A percentile compares a stretch with the other conserved stretches of the same genome.
Conservation (phyloP, 2,329 filamentous ascomycete genomes). For the Alternaria infectoria region DNA sequence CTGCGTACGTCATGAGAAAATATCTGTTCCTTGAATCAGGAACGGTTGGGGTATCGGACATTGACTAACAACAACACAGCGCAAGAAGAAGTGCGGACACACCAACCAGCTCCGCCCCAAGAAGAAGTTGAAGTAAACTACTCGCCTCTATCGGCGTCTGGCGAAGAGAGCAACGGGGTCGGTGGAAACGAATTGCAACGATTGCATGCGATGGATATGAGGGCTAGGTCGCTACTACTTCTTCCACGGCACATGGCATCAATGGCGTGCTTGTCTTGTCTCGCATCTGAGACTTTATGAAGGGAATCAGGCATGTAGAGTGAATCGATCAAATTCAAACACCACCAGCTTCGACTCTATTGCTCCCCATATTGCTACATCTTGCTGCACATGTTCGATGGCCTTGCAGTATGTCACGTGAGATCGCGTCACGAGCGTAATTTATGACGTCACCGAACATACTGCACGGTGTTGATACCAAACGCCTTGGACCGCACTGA, state of each 20-base stretch:
- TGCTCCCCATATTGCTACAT: not conserved
- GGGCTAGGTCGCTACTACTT: slow-evolving; percentile 30
- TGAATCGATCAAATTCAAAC: slow-evolving; percentile 42
- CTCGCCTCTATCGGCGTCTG: slow-evolving; percentile 45
- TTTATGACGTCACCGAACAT: slow-evolving; percentile 2
- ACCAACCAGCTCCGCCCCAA: slow-evolving; percentile 99
- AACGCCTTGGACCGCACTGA: not conserved
- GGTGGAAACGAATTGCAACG: slow-evolving; percentile 40
- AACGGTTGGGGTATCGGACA: not conserved
- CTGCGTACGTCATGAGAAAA: slow-evolving; percentile 63
- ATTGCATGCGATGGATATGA: slow-evolving; percentile 40
- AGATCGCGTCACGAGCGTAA: slow-evolving; percentile 6
- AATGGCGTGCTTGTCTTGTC: slow-evolving; percentile 34
- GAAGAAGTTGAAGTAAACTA: slow-evolving; percentile 98
- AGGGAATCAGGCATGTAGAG: slow-evolving; percentile 42
- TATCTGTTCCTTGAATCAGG: not conserved
- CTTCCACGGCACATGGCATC: slow-evolving; percentile 29
- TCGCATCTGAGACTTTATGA: slow-evolving; percentile 32
- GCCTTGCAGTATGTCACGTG: slow-evolving; percentile 6
- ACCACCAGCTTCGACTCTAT: slow-evolving; percentile 16
- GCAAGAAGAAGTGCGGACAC: slow-evolving; percentile 99
- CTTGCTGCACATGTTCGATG: not conserved
- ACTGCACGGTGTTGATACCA: not conserved
- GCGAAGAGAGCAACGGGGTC: slow-evolving; percentile 32
- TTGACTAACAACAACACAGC: slow-evolving; percentile 33